A percentile compares a stretch with the other conserved stretches of the same genome.
phyloP scores from a whole-genome alignment of 208 protist species.

The Acanthamoeba culbertsoni region DNA sequence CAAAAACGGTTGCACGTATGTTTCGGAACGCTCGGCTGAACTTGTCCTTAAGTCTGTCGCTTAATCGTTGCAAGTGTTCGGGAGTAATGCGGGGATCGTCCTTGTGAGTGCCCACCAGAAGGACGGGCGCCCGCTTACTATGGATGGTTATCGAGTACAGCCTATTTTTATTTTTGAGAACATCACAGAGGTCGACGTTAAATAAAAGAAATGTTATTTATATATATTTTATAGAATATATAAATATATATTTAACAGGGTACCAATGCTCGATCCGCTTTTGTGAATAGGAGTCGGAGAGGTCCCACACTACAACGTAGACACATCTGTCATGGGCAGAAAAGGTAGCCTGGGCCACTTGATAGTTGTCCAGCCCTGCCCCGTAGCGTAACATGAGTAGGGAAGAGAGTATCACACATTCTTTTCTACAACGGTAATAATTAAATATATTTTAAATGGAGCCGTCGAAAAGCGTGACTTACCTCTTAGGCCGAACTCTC shows the following conservation, averaged over 20 bases:
- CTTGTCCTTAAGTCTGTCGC: not conserved
- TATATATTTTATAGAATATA: not conserved
- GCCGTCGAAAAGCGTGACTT: not conserved
- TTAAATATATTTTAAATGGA: not conserved
- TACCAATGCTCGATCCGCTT: slow-evolving; percentile 40
- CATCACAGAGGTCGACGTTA: not conserved
- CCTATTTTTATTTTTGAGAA: not conserved
- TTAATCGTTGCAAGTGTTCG: not conserved
- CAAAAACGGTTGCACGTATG: not conserved
- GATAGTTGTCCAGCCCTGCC: not conserved
- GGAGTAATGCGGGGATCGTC: not conserved
- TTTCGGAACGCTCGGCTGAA: not conserved
- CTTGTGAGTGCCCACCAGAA: slow-evolving; percentile 33
- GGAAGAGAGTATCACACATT: not conserved
- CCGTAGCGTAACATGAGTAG: too few relatives aligned
- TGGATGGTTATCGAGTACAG: slow-evolving; percentile 24
- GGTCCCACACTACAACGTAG: slow-evolving; percentile 9
- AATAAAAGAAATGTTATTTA: not conserved
- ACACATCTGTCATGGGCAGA: not conserved
- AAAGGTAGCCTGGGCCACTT: not conserved
- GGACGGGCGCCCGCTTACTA: slow-evolving; percentile 13
- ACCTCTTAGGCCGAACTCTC: not conserved
- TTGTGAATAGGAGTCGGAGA: slow-evolving; percentile 2
- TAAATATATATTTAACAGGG: not conserved
- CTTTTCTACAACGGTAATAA: not conserved